Conservation (phyloP, 1,284 basidiomycete genomes). For the Rhodotorula glutinis region DNA sequence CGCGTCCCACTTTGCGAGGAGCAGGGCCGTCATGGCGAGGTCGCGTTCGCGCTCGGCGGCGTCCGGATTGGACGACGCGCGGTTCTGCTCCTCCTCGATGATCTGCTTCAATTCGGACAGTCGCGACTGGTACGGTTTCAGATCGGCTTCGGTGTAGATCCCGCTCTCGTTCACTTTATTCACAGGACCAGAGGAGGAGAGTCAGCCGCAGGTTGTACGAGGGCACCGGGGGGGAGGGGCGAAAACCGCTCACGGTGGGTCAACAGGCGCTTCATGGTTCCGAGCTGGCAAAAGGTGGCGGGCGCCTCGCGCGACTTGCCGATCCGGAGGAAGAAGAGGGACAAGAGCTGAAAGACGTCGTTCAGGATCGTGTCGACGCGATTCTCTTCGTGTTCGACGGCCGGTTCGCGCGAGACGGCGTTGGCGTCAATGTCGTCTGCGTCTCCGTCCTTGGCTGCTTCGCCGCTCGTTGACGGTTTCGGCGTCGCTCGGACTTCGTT, state of each 20-base stretch:
- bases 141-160: conserved; percentile 84
- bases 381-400: conserved; percentile 53
- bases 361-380: conserved; percentile 85
- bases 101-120: conserved; percentile 75
- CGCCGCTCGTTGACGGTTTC: conserved; percentile 19
- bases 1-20: conserved; percentile 85
- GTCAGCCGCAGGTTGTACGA: too few species aligned
- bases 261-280: conserved; percentile 60
- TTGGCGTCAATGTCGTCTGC: conserved; percentile 5
- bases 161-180: conserved; percentile 68
- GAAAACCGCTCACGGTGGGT: conserved; percentile 22
- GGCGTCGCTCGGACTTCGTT: conserved; percentile 77
- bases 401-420: conserved; percentile 5
- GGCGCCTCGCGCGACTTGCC: conserved; percentile 89
- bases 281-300: conserved; percentile 88
- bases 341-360: conserved; percentile 72
- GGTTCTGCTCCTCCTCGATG: conserved; percentile 66
- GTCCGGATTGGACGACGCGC: conserved; percentile 8
- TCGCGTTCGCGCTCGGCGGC: conserved; percentile 60
- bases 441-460: conserved; percentile 6
- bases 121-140: conserved; percentile 76
- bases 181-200: background rate
- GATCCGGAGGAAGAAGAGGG: conserved; percentile 51
- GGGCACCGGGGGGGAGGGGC: too few species aligned
- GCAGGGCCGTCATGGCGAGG: conserved; percentile 73